A percentile compares a stretch with the other conserved stretches of the same genome.
These are phyloP conservation scores for Acacia melanoxylon DNA, from an alignment of 306 rosid species.

Conservation along the genomic window DNA sequence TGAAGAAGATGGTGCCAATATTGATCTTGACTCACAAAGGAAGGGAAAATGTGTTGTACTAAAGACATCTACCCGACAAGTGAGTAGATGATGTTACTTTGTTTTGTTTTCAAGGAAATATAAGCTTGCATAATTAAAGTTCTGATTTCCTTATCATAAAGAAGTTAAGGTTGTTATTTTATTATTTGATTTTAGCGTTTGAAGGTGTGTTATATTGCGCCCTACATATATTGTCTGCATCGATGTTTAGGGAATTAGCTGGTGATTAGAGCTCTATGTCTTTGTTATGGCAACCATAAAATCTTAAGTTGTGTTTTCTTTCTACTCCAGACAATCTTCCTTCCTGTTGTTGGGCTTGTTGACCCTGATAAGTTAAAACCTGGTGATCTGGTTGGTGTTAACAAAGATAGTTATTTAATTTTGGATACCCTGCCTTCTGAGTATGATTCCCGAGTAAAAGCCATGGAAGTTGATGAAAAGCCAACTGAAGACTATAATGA, in stretches of 20 bases:
- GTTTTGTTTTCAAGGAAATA: background rate
- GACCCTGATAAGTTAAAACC: conserved; percentile 93
- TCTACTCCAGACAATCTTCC: conserved; percentile 79
- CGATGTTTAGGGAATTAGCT: conserved; percentile 5
- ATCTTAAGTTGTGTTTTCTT: conserved; percentile 5
- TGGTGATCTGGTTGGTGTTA: conserved; percentile 97
- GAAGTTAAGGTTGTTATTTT: background rate
- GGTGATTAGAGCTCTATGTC: background rate
- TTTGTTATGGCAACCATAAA: background rate
- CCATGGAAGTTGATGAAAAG: conserved; percentile 97
- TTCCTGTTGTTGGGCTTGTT: conserved; percentile 98
- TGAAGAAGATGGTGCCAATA: conserved; percentile 94
- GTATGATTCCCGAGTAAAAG: conserved; percentile 94
- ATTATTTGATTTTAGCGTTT: background rate
- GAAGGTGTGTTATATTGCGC: background rate
- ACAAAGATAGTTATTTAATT: conserved; percentile 94
- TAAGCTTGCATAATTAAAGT: background rate
- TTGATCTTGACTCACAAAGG: conserved; percentile 94
- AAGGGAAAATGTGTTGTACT: conserved; percentile 94
- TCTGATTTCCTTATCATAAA: background rate
- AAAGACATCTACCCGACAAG: conserved; percentile 96
- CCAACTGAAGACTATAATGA: conserved; percentile 96
- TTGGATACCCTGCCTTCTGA: conserved; percentile 95
- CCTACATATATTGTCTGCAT: background rate
- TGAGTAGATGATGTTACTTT: conserved; percentile 20